Conservation (phyloP, 2,329 filamentous ascomycete species). For the Cercospora berteroae region DNA sequence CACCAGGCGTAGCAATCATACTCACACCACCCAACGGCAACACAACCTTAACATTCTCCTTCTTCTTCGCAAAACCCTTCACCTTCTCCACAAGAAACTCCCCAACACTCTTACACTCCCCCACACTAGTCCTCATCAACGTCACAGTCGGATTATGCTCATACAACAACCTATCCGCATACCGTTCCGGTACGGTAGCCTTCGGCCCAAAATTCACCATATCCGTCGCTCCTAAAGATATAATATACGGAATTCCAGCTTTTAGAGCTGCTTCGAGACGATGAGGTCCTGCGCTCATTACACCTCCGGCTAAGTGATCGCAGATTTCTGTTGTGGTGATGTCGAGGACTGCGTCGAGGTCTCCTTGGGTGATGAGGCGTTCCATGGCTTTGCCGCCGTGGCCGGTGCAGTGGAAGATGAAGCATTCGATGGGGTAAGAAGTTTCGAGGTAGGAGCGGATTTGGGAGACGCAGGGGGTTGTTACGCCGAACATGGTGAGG, state of each 20-base stretch:
- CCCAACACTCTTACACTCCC: slow-evolving; percentile 58
- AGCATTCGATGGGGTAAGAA: slow-evolving; percentile 55
- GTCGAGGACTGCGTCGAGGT: slow-evolving; percentile 66
- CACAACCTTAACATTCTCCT: slow-evolving; percentile 54
- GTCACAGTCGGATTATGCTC: slow-evolving; percentile 67
- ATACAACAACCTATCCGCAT: slow-evolving; percentile 53
- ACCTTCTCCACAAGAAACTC: slow-evolving; percentile 57
- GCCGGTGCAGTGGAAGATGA: slow-evolving; percentile 69
- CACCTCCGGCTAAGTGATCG: slow-evolving; percentile 60
- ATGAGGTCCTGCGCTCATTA: slow-evolving; percentile 58
- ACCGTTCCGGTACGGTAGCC: slow-evolving; percentile 56
- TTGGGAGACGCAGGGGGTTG: slow-evolving; percentile 61
- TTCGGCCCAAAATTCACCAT: slow-evolving; percentile 64
- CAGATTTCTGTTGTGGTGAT: slow-evolving; percentile 70
- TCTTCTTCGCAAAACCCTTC: slow-evolving; percentile 40
- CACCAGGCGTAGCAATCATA: slow-evolving; percentile 54
- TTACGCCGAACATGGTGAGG: slow-evolving; percentile 74
- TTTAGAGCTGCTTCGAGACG: slow-evolving; percentile 59
- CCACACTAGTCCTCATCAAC: slow-evolving; percentile 61
- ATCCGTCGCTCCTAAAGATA: slow-evolving; percentile 53
- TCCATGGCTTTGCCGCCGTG: slow-evolving; percentile 69
- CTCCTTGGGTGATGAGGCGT: slow-evolving; percentile 55
- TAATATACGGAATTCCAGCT: slow-evolving; percentile 57
- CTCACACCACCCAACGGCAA: slow-evolving; percentile 62
- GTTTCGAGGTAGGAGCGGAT: slow-evolving; percentile 54